Evolutionary conservation across 73 alveolate species (phyloP).

Genomic region (Stentor coeruleus): DNA sequence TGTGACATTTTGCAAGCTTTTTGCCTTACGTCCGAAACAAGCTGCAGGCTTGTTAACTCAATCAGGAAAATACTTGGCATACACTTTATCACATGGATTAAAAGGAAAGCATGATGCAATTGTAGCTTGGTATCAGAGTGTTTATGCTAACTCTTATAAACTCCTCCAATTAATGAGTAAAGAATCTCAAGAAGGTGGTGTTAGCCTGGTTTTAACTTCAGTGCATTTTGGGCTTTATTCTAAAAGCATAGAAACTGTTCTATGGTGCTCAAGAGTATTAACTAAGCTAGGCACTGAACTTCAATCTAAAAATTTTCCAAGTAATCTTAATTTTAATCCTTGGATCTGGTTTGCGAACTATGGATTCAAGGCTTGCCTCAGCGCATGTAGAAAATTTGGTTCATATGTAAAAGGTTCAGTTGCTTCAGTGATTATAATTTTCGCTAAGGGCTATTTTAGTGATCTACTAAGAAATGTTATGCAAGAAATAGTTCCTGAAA

Average conservation of each 20-base stretch:
- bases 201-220: conserved; percentile 55
- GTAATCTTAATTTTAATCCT: conserved; percentile 53
- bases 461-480: background rate
- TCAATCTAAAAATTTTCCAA: conserved; percentile 29
- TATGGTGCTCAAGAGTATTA: conserved; percentile 43
- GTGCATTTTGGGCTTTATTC: conserved; percentile 57
- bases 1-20: conserved; percentile 66
- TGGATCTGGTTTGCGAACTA: conserved; percentile 74
- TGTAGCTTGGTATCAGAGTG: conserved; percentile 52
- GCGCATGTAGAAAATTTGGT: conserved; percentile 47
- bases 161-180: conserved; percentile 63
- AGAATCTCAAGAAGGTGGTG: conserved; percentile 58
- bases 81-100: conserved; percentile 79
- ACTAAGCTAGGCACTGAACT: conserved; percentile 43
- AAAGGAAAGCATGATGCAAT: conserved; percentile 75
- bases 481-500: background rate
- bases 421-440: conserved; percentile 37
- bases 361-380: conserved; percentile 45
- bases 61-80: conserved; percentile 79
- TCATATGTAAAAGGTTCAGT: conserved; percentile 54
- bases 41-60: conserved; percentile 90
- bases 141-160: conserved; percentile 51
- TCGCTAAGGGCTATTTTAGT: conserved; percentile 34
- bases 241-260: conserved; percentile 53
- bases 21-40: conserved; percentile 78